Base-by-base conservation (phyloP, 2,329 filamentous ascomycete species). In the Fragosphaeria purpurea region DNA sequence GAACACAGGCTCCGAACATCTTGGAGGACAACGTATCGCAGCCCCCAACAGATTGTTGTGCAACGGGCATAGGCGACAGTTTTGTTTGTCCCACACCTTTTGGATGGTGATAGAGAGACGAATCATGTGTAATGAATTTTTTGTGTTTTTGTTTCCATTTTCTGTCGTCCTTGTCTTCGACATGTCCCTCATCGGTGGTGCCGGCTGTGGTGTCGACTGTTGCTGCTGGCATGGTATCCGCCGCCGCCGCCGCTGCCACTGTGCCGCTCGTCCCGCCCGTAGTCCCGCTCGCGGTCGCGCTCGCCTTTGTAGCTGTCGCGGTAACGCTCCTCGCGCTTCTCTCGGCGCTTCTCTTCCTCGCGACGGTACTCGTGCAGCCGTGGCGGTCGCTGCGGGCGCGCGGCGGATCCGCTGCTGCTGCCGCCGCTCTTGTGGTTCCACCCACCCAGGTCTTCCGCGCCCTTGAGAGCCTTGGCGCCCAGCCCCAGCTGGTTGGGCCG, bases 401-500 rank as follows among this genome's bases (percentile, higher is more conserved):
- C 12, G 34, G 47, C 32, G 35, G n/a, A n/a, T 22, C 31, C 40
- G n/a, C 47, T 13, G 9, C 38, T 35, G 30, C 50, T 13, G 13
- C 30, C 10, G n/a, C 49, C 46, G 5, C 40, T 41, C 45, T 57
- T 58, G 50, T 57, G 50, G 37, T 58, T 58, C 58, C 58, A 60
- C 0, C 49, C 54, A 1, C 59, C 59, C 8, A 58, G 45, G n/a
- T 59, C 57, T 13, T 60, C 58, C 7, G 50, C 52, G 6, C 56
- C 57, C 40, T 60, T 60, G 32, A 59, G 52, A 41, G 55, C 56
- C 35, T 58, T 57, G 3, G 57, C 90, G 4, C 91, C 93, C 7
- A 97, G 83, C 0, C 93, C 93, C 8, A 97, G 73, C 50, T 94
- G 76, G 52, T 88, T 88, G 12, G 88, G 84, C 46, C 90, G 79